Evolutionary conservation across 2,329 filamentous ascomycete species (phyloP), one percentile per base, ranked within the genome.

Genomic region (Juglanconis oblonga): DNA sequence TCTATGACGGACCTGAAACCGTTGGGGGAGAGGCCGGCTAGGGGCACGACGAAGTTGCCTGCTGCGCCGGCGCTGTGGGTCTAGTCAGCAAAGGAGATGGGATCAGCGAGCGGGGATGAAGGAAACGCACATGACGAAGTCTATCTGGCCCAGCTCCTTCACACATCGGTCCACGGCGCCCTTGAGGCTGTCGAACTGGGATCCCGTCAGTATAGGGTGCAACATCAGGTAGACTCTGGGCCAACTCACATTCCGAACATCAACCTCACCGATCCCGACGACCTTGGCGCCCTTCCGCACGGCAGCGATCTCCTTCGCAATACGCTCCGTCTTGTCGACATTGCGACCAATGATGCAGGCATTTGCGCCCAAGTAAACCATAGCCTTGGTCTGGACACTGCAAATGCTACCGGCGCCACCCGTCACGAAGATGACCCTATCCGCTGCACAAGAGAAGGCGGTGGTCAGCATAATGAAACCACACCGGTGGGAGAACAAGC

Each of bases 1-100:
- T 98, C 95, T 69, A 98, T 94, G 65, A 99, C 95, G 0, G 91
- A 82, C 74, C 93, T 96, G 86, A 99, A 96, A 3, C 91, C 95
- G 71, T 98, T 98, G 61, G 90, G 77, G 45, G 87, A 92, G 53
- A 98, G 84, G 64, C 88, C 88, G 45, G 88, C 84, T 62, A 98
- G 88, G 4, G 94, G 90, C 0, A 92, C 89, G 29, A 99, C 82
- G 74, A 98, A 99, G 75, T 99, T 99, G 61, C 95, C 95, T 17
- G 95, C 95, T 13, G 95, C 95, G 54, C 95, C 95, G 24, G 94
- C 94, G 72, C 90, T 95, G 68, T 3, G 44, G 9, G 38, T 2
- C 29, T 40, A 40, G 61, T 60, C 35, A 64, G 40, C 57, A 52
- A 13, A 11, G 24, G 24, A 24, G 24, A 24, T 24, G 24, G 29